phyloP scores from a whole-genome alignment of 2,329 filamentous ascomycete species.

The Cytospora mali region DNA sequence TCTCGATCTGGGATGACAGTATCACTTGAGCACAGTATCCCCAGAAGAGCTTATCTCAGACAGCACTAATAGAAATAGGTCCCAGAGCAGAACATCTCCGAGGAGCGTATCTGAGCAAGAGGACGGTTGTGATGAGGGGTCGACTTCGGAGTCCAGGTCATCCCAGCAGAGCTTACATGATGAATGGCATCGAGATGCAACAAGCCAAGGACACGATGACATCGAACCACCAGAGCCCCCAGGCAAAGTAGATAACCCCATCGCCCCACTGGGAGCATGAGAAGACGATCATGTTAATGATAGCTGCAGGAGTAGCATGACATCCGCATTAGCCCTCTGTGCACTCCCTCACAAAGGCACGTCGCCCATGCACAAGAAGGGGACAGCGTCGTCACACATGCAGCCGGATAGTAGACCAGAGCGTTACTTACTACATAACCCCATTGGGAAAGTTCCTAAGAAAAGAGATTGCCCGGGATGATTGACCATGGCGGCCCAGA shows the following conservation, averaged over 20 bases:
- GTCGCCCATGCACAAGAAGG: conserved; percentile 9
- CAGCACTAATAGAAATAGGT: background rate
- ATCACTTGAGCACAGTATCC: background rate
- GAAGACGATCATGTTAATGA: conserved; percentile 61
- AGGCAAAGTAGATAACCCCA: conserved; percentile 51
- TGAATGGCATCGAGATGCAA: too few relatives aligned
- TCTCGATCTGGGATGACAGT: background rate
- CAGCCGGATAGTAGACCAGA: conserved; percentile 3
- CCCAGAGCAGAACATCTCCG: background rate
- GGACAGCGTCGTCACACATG: conserved; percentile 9
- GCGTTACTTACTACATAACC: conserved; percentile 49
- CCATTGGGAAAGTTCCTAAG: conserved; percentile 65
- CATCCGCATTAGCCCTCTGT: background rate
- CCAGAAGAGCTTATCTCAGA: background rate
- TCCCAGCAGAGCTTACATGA: conserved; percentile 49
- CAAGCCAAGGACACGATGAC: conserved; percentile 47
- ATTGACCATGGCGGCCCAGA: conserved; percentile 62
- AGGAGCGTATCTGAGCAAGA: background rate
- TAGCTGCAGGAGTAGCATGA: conserved; percentile 36
- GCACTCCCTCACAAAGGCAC: background rate
- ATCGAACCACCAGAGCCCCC: conserved; percentile 58
- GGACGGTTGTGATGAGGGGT: background rate
- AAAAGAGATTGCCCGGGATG: conserved; percentile 66
- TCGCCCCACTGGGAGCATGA: conserved; percentile 63
- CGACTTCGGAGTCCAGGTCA: background rate